Base-by-base conservation (phyloP, 2,329 filamentous ascomycete genomes). In the Claviceps quebecensis region DNA sequence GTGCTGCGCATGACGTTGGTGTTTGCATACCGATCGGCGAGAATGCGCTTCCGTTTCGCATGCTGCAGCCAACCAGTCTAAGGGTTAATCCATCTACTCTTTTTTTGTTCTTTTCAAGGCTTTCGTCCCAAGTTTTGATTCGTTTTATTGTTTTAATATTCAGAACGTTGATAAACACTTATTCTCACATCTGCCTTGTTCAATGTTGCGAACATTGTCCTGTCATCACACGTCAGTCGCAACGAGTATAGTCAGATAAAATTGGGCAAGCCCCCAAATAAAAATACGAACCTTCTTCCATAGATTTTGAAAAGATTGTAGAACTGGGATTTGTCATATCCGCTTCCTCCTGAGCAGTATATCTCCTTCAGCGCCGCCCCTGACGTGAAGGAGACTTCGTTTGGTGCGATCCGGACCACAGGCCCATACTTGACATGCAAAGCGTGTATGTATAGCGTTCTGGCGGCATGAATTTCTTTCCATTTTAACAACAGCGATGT, bases 11-110 rank as follows among this genome's bases (percentile, higher is more conserved):
- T 73, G 48, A 86, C 69, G 59, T 84, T 86, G 50, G 76, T 79
- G 64, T 85, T 86, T 34, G 82, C 78, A 61, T 86, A 86, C 34
- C 80, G 72, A 59, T 84, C 80, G 1, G 81, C 81, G 45, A 86
- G 69, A 47, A 82, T 68, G 29, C 80, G 72, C 60, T 81, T 84
- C 53, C 80, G 73, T 55, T 74, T 76, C 34, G 76, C 77, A 59
- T 86, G 83, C 76, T 83, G 48, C 9, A 14, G 7, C 7, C 44
- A 29, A 40, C 5, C 19, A 16, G 16, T n/a, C 9, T 34, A 34
- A 34, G 8, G 22, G 26, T 49, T 44, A 50, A 29, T 19, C 7
- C 41, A 38, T 50, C 16, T 3, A 19, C 3, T 4, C 16, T n/a
- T 19, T 8, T 23, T 19, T 16, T 5, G 40, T 22, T 41, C 23